Conservation (phyloP, 108 stramenopile species). For the Licmophora abbreviata region DNA sequence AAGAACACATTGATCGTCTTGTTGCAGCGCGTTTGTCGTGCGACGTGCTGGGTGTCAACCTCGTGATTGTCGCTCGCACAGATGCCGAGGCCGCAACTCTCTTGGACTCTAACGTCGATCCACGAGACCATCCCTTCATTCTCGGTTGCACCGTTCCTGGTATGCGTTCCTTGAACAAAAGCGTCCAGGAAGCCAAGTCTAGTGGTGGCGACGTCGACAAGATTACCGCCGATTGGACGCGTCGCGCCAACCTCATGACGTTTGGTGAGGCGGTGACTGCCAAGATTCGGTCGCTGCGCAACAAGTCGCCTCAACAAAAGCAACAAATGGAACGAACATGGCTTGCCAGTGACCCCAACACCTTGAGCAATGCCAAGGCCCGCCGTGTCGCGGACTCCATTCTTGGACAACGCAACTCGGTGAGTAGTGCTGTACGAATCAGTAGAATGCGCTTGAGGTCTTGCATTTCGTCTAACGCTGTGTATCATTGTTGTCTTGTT, state of each 20-base stretch:
- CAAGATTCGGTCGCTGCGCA: constrained; percentile 42
- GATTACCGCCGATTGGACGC: constrained; percentile 51
- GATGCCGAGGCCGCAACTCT: constrained; percentile 97
- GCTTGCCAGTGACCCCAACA: constrained; percentile 73
- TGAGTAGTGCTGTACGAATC: constrained; percentile 6
- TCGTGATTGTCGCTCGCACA: constrained; percentile 87
- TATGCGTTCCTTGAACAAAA: constrained; percentile 47
- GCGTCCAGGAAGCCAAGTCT: constrained; percentile 35
- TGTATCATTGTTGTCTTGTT: constrained; percentile 1
- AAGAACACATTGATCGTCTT: constrained; percentile 93
- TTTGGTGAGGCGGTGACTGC: constrained; percentile 81
- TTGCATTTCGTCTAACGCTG: background rate
- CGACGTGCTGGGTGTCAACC: constrained; percentile 83
- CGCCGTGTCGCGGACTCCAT: constrained; percentile 72
- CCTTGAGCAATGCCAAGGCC: constrained; percentile 76
- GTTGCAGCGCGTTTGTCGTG: constrained; percentile 87
- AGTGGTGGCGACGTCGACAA: constrained; percentile 25
- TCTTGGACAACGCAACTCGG: constrained; percentile 66
- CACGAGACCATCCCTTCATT: constrained; percentile 95
- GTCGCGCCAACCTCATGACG: constrained; percentile 65
- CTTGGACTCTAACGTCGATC: constrained; percentile 90
- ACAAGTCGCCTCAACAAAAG: constrained; percentile 28
- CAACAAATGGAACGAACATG: constrained; percentile 55
- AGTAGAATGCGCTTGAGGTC: background rate
- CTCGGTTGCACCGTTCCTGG: constrained; percentile 74